phyloP scores from a whole-genome alignment of 1,284 basidiomycete species.

The Boletus semigastroideus region DNA sequence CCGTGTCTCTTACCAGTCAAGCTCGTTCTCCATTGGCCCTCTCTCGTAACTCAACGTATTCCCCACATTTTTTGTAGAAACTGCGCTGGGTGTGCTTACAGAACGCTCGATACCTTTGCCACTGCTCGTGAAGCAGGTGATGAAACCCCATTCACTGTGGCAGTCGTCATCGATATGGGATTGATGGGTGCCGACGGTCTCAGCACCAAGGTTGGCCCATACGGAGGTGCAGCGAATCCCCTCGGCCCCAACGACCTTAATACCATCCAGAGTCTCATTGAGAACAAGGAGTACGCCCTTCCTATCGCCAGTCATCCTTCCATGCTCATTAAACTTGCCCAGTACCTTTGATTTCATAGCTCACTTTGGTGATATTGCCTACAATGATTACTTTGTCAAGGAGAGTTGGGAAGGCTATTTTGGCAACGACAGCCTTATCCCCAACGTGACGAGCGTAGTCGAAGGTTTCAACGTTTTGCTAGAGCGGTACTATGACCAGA shows the following conservation, averaged over 20 bases:
- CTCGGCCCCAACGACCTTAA: conserved; percentile 28
- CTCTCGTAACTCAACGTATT: not conserved
- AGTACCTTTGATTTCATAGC: conserved; percentile 30
- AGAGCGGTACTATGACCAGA: conserved; percentile 30
- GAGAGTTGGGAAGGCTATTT: conserved; percentile 33
- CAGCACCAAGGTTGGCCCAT: conserved; percentile 30
- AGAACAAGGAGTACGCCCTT: conserved; percentile 26
- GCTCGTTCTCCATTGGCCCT: not conserved
- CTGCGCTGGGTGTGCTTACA: conserved; percentile 28
- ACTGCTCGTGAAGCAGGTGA: conserved; percentile 25
- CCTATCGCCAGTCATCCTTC: not conserved
- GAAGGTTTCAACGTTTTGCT: conserved; percentile 28
- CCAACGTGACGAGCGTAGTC: conserved; percentile 26
- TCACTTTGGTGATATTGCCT: conserved; percentile 29
- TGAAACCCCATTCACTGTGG: conserved; percentile 19
- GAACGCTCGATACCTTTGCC: conserved; percentile 24
- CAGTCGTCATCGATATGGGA: conserved; percentile 30
- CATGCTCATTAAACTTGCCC: not conserved
- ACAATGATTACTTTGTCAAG: conserved; percentile 31
- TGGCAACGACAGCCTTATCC: conserved; percentile 28
- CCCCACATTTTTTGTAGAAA: conserved; percentile 16
- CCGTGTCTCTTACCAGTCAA: conserved; percentile 27
- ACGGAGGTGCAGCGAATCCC: conserved; percentile 20
- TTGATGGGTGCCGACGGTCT: conserved; percentile 30
- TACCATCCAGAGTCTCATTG: conserved; percentile 33